Evolutionary conservation across 169 alveolate species (phyloP).

Genomic region (Cryptosporidium meleagridis): DNA sequence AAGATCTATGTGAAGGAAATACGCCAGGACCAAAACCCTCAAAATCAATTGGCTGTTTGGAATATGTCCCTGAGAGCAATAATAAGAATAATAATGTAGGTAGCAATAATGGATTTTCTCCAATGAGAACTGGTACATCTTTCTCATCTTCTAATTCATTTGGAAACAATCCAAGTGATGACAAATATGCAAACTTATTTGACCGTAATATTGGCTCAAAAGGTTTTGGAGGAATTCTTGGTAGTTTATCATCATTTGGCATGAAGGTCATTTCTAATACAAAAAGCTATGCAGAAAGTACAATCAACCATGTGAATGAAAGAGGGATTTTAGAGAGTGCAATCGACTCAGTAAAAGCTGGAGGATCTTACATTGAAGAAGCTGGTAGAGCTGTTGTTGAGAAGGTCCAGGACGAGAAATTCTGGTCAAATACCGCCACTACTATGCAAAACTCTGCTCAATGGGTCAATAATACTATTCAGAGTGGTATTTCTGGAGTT

Average conservation of each 20-base stretch:
- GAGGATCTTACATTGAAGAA: conserved; percentile 52
- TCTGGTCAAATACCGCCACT: conserved; percentile 59
- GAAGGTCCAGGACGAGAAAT: conserved; percentile 68
- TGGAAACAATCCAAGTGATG: neutral
- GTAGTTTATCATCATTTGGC: conserved; percentile 24
- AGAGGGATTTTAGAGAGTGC: conserved; percentile 63
- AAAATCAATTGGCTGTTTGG: conserved; percentile 31
- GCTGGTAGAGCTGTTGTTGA: conserved; percentile 72
- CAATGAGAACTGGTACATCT: neutral
- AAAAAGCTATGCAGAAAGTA: conserved; percentile 60
- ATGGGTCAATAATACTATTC: conserved; percentile 66
- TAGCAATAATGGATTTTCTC: neutral
- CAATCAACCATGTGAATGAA: conserved; percentile 50
- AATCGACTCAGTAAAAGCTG: conserved; percentile 64
- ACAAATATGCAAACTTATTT: conserved; percentile 40
- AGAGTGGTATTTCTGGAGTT: conserved; percentile 63
- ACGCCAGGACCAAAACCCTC: conserved; percentile 54
- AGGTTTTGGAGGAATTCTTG: conserved; percentile 42
- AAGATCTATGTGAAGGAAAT: conserved; percentile 74
- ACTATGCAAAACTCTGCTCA: conserved; percentile 68
- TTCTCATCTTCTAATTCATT: conserved; percentile 8
- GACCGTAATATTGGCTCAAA: conserved; percentile 35
- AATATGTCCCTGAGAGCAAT: conserved; percentile 22
- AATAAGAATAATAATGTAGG: neutral
- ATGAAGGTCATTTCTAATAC: conserved; percentile 73